Conservation (phyloP, 2,329 filamentous ascomycete species). For the Arthrocladium fulminans region DNA sequence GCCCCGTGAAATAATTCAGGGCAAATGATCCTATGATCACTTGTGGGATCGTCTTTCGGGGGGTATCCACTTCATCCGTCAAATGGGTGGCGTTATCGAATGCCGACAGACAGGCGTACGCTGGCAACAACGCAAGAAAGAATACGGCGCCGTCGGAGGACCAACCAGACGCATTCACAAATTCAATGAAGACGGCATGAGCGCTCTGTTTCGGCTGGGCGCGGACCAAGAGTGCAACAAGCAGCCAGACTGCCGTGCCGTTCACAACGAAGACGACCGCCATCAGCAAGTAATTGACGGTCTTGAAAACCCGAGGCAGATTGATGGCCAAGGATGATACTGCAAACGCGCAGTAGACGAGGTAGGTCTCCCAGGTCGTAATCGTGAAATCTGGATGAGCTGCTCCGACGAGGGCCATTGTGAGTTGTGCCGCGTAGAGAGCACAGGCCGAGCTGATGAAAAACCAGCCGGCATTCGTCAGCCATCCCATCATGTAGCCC, state of each 20-base stretch:
- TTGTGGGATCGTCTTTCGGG: not conserved
- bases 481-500: conserved; percentile 6
- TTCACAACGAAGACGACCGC: conserved; percentile 1
- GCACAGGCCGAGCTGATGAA: conserved; percentile 3
- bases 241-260: not conserved
- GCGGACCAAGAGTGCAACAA: not conserved
- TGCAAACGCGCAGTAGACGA: not conserved
- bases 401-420: conserved; percentile 3
- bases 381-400: not conserved
- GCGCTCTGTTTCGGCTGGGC: conserved; percentile 28
- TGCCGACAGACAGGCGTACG: not conserved
- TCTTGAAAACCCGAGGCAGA: not conserved
- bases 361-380: not conserved
- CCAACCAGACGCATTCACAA: conserved; percentile 7
- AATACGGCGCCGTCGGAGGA: conserved; percentile 3
- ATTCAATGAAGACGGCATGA: conserved; percentile 22
- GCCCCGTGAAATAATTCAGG: not conserved
- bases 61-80: not conserved
- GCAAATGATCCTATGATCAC: conserved; percentile 2
- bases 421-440: conserved; percentile 9
- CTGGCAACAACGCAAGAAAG: conserved; percentile 12
- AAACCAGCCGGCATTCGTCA: conserved; percentile 7
- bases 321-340: not conserved
- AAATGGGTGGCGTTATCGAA: conserved; percentile 1
- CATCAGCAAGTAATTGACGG: not conserved